Conservation (phyloP, 2,329 filamentous ascomycete species). For the Aspergillus quadrilineatus region DNA sequence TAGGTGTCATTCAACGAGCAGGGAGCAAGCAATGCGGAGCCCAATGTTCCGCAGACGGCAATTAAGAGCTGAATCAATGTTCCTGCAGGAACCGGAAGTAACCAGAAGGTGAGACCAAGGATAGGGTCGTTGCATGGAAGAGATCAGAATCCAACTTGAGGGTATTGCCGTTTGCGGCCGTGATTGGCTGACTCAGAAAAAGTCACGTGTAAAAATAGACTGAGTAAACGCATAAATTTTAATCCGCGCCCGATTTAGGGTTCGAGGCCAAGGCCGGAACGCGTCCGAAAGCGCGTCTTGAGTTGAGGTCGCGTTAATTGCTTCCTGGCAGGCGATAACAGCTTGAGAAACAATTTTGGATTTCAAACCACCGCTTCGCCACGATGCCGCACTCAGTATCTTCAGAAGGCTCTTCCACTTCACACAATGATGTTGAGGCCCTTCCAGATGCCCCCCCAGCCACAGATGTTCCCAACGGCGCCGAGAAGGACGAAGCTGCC, state of each 20-base stretch:
- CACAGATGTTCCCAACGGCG: conserved; percentile 9
- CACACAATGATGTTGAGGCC: conserved; percentile 40
- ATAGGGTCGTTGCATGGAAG: background rate
- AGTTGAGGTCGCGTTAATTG: conserved; percentile 20
- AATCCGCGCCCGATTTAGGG: conserved; percentile 17
- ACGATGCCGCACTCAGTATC: conserved; percentile 42
- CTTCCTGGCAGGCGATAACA: conserved; percentile 1
- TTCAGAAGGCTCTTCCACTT: conserved; percentile 40
- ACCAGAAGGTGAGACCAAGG: background rate
- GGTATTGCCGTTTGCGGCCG: conserved; percentile 14
- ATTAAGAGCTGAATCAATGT: background rate
- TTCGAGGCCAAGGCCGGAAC: conserved; percentile 18
- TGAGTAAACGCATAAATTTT: too few relatives aligned
- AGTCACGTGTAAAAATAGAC: background rate
- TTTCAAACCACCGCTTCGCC: conserved; percentile 1
- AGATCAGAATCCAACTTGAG: background rate
- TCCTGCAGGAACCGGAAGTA: conserved; percentile 10
- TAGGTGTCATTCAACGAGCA: conserved; percentile 16
- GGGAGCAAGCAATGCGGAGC: background rate
- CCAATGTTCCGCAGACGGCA: conserved; percentile 5
- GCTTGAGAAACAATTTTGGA: background rate
- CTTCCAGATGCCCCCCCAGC: conserved; percentile 43
- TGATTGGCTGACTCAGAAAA: conserved; percentile 4
- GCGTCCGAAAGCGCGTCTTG: conserved; percentile 24
- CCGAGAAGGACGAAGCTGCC: conserved; percentile 12